Percentiles rank a stretch among this genome's conserved stretches.
These are phyloP conservation scores for Marasmius tenuissimus DNA, from an alignment of 1,284 basidiomycete species.

Conservation along the genomic window DNA sequence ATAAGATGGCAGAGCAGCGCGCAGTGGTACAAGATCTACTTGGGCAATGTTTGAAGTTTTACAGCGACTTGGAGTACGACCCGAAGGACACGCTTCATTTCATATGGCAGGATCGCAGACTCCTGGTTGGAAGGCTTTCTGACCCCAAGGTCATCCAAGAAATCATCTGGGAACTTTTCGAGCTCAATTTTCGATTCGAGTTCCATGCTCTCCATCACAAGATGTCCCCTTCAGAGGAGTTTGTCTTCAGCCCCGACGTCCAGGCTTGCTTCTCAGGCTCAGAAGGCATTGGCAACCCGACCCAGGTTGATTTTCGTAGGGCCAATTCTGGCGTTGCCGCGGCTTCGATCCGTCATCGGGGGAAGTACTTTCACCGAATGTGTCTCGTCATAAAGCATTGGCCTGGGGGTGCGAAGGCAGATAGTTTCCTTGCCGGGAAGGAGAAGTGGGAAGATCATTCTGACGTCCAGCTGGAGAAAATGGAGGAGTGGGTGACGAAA, in stretches of 20 bases:
- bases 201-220: background rate
- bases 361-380: background rate
- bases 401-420: background rate
- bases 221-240: too few species aligned
- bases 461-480: background rate
- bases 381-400: background rate
- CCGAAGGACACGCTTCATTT: background rate
- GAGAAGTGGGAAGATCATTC: too few species aligned
- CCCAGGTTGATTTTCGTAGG: too few species aligned
- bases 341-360: too few species aligned
- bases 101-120: background rate
- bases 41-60: background rate
- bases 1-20: background rate
- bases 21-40: background rate
- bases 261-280: too few species aligned
- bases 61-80: too few species aligned
- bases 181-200: background rate
- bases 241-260: too few species aligned
- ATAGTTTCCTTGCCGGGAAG: too few species aligned
- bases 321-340: too few species aligned
- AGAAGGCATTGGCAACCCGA: too few species aligned
- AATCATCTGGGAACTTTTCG: background rate
- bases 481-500: background rate
- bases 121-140: background rate
- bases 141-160: background rate